Evolutionary conservation across 176 grass and related monocot species (phyloP).

Genomic region (Oryza officinalis): DNA sequence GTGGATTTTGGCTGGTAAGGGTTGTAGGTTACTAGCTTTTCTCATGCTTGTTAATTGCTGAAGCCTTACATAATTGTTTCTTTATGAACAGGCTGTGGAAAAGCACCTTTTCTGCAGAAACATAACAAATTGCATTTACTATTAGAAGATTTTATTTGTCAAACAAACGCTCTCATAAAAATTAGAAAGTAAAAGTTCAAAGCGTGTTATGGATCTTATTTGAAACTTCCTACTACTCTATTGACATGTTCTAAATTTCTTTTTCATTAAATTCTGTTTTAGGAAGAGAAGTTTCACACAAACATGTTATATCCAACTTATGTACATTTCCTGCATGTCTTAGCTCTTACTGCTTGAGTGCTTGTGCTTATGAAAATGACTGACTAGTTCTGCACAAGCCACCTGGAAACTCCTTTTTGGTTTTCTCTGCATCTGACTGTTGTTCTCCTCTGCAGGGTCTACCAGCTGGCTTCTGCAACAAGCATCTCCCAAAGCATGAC

Average conservation of each 20-base stretch:
- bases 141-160: slow-evolving; percentile 16
- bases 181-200: neutral
- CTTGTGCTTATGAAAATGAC: neutral
- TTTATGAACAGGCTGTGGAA: neutral
- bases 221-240: neutral
- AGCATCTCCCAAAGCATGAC: slow-evolving; percentile 49
- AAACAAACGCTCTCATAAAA: neutral
- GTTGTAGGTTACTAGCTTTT: slow-evolving; percentile 6
- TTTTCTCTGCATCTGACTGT: slow-evolving; percentile 13
- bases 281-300: neutral
- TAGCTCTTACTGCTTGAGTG: neutral
- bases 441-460: slow-evolving; percentile 34
- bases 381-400: neutral
- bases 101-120: slow-evolving; percentile 23
- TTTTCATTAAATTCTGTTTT: slow-evolving; percentile 6
- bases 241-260: neutral
- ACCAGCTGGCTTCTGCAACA: slow-evolving; percentile 42
- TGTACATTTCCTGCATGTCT: neutral
- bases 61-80: neutral
- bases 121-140: neutral
- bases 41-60: neutral
- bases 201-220: neutral
- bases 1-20: slow-evolving; percentile 54
- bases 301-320: neutral
- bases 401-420: neutral